Percentiles rank a stretch among this genome's conserved stretches.
phyloP scores from a whole-genome alignment of 2,329 filamentous ascomycete species.

The Nannizzia gypsea region DNA sequence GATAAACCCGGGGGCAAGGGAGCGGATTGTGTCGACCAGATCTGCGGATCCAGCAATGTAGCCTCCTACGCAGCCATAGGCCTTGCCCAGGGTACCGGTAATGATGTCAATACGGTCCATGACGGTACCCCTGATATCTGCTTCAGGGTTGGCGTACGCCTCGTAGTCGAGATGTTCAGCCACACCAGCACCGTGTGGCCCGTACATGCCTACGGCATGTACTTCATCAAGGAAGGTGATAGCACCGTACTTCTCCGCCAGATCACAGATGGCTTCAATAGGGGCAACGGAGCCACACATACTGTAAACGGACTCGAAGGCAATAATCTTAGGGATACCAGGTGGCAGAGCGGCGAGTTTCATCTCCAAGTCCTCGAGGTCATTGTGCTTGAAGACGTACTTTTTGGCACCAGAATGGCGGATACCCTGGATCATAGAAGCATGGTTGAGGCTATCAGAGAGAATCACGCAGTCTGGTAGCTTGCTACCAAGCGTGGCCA shows the following conservation, averaged over 20 bases:
- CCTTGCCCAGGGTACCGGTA: conserved; percentile 92
- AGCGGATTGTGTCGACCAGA: conserved; percentile 85
- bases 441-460: conserved; percentile 95
- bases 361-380: conserved; percentile 79
- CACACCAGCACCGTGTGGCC: conserved; percentile 85
- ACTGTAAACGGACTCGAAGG: conserved; percentile 97
- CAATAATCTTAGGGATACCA: conserved; percentile 89
- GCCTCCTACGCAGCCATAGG: conserved; percentile 92
- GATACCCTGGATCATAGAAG: conserved; percentile 98
- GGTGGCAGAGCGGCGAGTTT: conserved; percentile 81
- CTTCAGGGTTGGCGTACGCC: conserved; percentile 59
- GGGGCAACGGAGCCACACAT: conserved; percentile 98
- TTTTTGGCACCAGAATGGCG: conserved; percentile 95
- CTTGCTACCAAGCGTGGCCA: conserved; percentile 93
- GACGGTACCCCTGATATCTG: conserved; percentile 53
- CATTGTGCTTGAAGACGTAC: conserved; percentile 98
- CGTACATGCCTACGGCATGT: conserved; percentile 98
- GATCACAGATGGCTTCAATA: conserved; percentile 88
- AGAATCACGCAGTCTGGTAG: conserved; percentile 92
- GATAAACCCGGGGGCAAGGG: conserved; percentile 92
- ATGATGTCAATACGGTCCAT: conserved; percentile 98
- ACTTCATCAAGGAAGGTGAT: conserved; percentile 98
- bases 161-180: conserved; percentile 96
- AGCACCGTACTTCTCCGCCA: conserved; percentile 94
- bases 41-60: conserved; percentile 87